Evolutionary conservation across 2,329 filamentous ascomycete species (phyloP).

Genomic region (Gaeumannomyces sp.): DNA sequence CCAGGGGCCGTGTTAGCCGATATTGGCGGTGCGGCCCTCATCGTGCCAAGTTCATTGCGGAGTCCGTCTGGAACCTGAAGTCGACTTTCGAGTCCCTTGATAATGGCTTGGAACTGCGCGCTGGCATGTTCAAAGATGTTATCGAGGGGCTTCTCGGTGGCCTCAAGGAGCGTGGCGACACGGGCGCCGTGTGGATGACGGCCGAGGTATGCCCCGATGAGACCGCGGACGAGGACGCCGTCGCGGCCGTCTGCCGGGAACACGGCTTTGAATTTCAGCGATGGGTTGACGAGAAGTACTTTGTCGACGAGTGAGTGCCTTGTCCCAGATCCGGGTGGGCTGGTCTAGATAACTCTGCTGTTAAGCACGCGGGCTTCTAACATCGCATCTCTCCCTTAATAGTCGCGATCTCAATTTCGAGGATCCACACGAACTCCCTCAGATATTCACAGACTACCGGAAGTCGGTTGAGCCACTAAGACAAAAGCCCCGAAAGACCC

Average conservation of each 20-base stretch:
- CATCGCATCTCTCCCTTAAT: not conserved
- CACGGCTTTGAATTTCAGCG: constrained; percentile 53
- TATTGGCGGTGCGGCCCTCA: constrained; percentile 72
- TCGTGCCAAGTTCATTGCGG: constrained; percentile 63
- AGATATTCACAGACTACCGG: constrained; percentile 69
- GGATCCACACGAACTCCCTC: constrained; percentile 55
- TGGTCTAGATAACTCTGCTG: not conserved
- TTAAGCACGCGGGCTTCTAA: constrained; percentile 15
- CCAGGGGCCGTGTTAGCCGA: constrained; percentile 55
- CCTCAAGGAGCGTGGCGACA: constrained; percentile 30
- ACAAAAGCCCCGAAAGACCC: constrained; percentile 50
- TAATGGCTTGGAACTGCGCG: constrained; percentile 57
- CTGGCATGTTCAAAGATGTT: constrained; percentile 55
- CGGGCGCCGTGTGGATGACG: constrained; percentile 67
- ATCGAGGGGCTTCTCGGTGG: constrained; percentile 50
- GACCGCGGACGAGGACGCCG: constrained; percentile 51
- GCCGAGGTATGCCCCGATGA: constrained; percentile 66
- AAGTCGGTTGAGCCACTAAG: constrained; percentile 68
- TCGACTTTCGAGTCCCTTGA: constrained; percentile 49
- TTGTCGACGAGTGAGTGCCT: constrained; percentile 65
- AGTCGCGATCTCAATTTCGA: constrained; percentile 62
- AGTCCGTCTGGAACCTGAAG: constrained; percentile 70
- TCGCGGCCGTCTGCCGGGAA: constrained; percentile 46
- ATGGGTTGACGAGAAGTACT: constrained; percentile 73
- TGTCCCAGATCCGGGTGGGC: not conserved